Conservation (phyloP, 441 rosid genomes). For the Brassica hybrid region DNA sequence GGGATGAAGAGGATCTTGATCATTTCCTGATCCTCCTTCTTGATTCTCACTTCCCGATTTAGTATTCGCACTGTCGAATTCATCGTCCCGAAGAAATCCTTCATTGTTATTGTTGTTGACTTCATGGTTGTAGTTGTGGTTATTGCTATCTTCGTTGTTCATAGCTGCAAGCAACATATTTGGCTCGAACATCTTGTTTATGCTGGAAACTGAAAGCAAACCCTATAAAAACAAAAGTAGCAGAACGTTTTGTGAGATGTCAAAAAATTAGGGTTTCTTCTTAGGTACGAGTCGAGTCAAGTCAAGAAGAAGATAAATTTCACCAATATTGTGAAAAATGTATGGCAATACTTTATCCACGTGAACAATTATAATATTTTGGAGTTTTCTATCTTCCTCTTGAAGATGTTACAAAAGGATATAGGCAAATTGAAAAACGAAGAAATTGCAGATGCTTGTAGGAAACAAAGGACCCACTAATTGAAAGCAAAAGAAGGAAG, state of each 20-base stretch:
- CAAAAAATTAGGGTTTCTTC: constrained; percentile 37
- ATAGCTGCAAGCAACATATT: constrained; percentile 58
- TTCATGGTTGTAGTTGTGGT: constrained; percentile 45
- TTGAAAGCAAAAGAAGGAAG: constrained; percentile 34
- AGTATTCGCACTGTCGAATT: constrained; percentile 59
- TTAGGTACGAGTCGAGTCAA: constrained; percentile 15
- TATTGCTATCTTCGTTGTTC: constrained; percentile 53
- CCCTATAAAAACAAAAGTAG: constrained; percentile 43
- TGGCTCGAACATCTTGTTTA: constrained; percentile 75
- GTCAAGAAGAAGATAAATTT: constrained; percentile 24
- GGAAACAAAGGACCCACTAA: constrained; percentile 43
- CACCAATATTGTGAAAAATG: constrained; percentile 27
- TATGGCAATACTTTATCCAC: constrained; percentile 33
- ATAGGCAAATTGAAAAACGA: constrained; percentile 22
- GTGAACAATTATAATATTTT: constrained; percentile 29
- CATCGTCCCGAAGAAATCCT: constrained; percentile 63
- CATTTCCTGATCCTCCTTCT: constrained; percentile 76
- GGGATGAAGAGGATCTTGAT: constrained; percentile 43
- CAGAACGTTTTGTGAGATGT: background rate
- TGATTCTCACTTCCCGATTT: constrained; percentile 95
- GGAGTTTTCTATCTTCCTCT: constrained; percentile 17
- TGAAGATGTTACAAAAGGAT: constrained; percentile 28
- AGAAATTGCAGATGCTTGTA: constrained; percentile 31
- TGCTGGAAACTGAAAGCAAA: constrained; percentile 53
- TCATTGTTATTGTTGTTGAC: constrained; percentile 66